Evolutionary conservation across 495 filamentous ascomycete species (phyloP), one percentile per base, ranked within the genome.

Genomic region (Aspergillus heteromorphus): DNA sequence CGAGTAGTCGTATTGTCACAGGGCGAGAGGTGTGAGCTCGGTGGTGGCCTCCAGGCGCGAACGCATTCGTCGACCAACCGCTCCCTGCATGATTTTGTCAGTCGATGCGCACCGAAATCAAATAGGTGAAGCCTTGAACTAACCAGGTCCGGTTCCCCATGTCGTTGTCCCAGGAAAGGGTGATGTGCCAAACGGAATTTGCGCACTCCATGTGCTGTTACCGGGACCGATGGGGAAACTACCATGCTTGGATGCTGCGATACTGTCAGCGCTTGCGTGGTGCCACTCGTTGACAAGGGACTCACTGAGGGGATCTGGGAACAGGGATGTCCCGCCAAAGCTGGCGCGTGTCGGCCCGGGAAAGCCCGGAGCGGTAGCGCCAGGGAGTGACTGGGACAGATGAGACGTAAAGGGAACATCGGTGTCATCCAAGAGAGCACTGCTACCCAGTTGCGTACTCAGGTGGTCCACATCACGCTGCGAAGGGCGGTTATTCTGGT

Each of bases 391-490:
- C 62, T 66, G 70, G 49, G 64, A 73, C 47, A 67, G 62, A 31
- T 71, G 70, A 10, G 73, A 69, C 16, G 74, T 59, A 45, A 77
- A 67, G 20, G 77, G 70, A 45, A 78, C 79, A 54, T 90, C 83
- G 16, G 76, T 80, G 64, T 95, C 91, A 60, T 95, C 92, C 34
- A 97, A 76, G n/a, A 98, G 74, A 8, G 92, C 92, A 66, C 87
- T 91, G 70, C 92, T 96, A 9, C 93, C 95, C n/a, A 98, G 79
- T 65, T 92, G 89, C 47, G 84, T 79, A 52, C 83, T 88, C 42
- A 95, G 73, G 49, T 91, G 83, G 51, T 96, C 90, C 31, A 88
- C 62, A 51, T 87, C 80, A 13, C 59, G 58, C 49, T 69, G 73
- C 4, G 61, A 53, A 25, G 64, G 58, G 31, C 57, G 40, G 47